Evolutionary conservation across 164 flowering plant species (phyloP).

Genomic region (Nymphaea thermarum): DNA sequence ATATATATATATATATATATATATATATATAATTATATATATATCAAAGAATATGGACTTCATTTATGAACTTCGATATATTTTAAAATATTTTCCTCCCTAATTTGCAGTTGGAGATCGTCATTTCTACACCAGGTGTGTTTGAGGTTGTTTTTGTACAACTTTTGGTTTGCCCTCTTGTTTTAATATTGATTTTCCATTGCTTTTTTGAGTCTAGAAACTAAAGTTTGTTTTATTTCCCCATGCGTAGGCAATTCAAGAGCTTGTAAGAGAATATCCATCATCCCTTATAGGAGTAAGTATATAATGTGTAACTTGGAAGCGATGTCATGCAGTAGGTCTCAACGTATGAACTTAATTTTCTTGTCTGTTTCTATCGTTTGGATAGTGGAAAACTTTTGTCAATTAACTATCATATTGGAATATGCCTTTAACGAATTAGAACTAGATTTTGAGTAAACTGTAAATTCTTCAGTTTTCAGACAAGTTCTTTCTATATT

Average conservation of each 20-base stretch:
- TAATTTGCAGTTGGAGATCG: constrained; percentile 58
- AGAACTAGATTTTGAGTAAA: too few relatives aligned
- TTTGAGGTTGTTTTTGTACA: constrained; percentile 46
- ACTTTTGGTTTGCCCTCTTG: neutral
- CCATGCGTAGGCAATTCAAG: constrained; percentile 36
- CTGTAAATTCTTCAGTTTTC: too few relatives aligned
- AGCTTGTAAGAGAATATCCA: constrained; percentile 48
- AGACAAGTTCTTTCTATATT: too few relatives aligned
- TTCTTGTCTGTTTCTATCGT: too few relatives aligned
- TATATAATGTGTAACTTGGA: neutral
- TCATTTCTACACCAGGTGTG: constrained; percentile 65
- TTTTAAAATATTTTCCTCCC: constrained; percentile 4
- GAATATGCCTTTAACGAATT: too few relatives aligned
- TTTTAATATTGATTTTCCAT: neutral
- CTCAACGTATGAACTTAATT: too few relatives aligned
- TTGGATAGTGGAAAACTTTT: too few relatives aligned
- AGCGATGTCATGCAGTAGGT: too few relatives aligned
- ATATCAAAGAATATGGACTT: too few relatives aligned
- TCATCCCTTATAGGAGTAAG: constrained; percentile 49
- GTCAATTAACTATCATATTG: too few relatives aligned
- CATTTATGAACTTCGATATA: neutral
- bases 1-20: too few relatives aligned
- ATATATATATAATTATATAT: too few relatives aligned
- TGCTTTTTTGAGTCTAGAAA: neutral
- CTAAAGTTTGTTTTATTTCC: constrained; percentile 3